Conservation (phyloP, 495 filamentous ascomycete species). For the Cetradonia linearis region DNA sequence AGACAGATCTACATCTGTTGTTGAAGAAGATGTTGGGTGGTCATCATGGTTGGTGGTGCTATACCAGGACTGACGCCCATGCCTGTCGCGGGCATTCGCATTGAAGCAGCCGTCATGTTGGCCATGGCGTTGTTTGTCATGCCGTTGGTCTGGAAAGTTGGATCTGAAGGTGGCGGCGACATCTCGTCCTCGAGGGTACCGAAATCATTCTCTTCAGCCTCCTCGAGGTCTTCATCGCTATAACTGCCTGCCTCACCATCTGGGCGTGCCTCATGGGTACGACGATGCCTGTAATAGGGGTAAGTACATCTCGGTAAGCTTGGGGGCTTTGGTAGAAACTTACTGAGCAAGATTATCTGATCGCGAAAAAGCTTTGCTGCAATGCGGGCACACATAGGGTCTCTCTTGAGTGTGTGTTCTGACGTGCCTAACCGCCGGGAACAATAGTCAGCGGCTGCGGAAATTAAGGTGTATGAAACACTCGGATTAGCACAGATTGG, state of each 20-base stretch:
- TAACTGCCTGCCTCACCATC: slow-evolving; percentile 54
- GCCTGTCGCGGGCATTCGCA: slow-evolving; percentile 32
- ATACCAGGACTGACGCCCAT: slow-evolving; percentile 35
- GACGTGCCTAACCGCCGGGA: slow-evolving; percentile 69
- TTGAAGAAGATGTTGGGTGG: slow-evolving; percentile 25
- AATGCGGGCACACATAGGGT: slow-evolving; percentile 92
- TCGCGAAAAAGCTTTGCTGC: slow-evolving; percentile 96
- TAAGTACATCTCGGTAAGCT: slow-evolving; percentile 25
- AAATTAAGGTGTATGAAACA: slow-evolving; percentile 35
- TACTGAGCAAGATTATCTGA: slow-evolving; percentile 98
- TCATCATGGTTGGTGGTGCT: slow-evolving; percentile 39
- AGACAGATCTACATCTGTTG: slow-evolving; percentile 28
- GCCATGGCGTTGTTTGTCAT: slow-evolving; percentile 38
- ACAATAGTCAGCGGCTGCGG: slow-evolving; percentile 54
- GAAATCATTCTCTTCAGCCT: slow-evolving; percentile 62
- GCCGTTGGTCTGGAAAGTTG: slow-evolving; percentile 24
- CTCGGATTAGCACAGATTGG: slow-evolving; percentile 22
- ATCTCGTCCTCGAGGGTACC: slow-evolving; percentile 61
- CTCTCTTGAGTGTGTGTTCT: slow-evolving; percentile 98
- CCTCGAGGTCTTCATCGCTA: slow-evolving; percentile 70
- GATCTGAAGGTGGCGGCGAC: slow-evolving; percentile 43
- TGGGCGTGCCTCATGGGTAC: slow-evolving; percentile 76
- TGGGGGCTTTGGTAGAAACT: slow-evolving; percentile 30
- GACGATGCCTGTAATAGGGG: slow-evolving; percentile 63
- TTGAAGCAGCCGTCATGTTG: slow-evolving; percentile 37